Evolutionary conservation across 805 yeast species (phyloP).

Genomic region (Suhomyces pyralidae): DNA sequence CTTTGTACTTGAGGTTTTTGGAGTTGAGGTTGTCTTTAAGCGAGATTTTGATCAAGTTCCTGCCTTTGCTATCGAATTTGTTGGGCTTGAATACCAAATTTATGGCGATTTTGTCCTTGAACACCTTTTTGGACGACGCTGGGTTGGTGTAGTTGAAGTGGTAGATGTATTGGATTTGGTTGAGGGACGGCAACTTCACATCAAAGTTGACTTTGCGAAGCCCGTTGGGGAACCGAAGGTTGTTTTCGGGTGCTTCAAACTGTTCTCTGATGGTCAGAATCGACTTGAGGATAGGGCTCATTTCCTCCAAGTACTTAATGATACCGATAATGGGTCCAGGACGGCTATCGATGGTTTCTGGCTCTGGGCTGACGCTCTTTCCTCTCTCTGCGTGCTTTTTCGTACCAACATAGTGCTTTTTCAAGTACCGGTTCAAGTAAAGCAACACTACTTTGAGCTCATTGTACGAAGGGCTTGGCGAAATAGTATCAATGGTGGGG

Average conservation of each 20-base stretch:
- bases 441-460: constrained; percentile 18
- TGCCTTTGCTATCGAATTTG: constrained; percentile 24
- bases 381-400: neutral
- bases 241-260: constrained; percentile 8
- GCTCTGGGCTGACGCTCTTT: neutral
- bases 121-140: constrained; percentile 29
- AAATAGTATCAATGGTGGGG: neutral
- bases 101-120: constrained; percentile 30
- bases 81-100: constrained; percentile 16
- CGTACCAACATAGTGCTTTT: constrained; percentile 6
- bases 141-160: constrained; percentile 24
- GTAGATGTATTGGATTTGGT: constrained; percentile 31
- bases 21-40: constrained; percentile 37
- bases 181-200: constrained; percentile 26
- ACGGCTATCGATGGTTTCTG: neutral
- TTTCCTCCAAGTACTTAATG: constrained; percentile 30
- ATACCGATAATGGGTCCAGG: constrained; percentile 25
- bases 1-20: constrained; percentile 36
- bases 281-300: constrained; percentile 28
- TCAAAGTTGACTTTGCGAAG: constrained; percentile 31
- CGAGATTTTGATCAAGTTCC: constrained; percentile 26
- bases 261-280: constrained; percentile 15
- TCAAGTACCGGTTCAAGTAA: constrained; percentile 24
- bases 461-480: neutral
- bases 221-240: constrained; percentile 25